Evolutionary conservation across 257 asterid genomes (phyloP).

Genomic region (Penstemon davidsonii): DNA sequence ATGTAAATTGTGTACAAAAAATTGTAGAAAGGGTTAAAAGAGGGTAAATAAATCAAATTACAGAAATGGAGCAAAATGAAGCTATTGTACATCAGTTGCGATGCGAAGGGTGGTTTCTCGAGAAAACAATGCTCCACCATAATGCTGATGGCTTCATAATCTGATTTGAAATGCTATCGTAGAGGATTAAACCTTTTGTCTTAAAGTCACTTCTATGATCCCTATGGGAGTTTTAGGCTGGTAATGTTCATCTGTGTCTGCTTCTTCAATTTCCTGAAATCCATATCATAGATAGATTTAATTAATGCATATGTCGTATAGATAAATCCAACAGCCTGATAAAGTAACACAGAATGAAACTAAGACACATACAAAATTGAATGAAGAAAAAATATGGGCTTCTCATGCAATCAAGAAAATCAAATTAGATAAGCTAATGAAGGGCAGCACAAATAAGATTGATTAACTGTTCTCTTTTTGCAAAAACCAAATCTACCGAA

Average conservation of each 20-base stretch:
- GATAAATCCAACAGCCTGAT: slow-evolving; percentile 15
- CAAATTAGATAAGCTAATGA: no score
- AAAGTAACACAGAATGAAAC: background rate
- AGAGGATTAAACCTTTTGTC: slow-evolving; percentile 44
- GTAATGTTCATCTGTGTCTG: slow-evolving; percentile 91
- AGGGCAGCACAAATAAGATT: background rate
- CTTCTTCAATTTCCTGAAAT: slow-evolving; percentile 96
- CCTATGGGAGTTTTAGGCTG: slow-evolving; percentile 77
- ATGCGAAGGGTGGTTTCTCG: slow-evolving; percentile 22
- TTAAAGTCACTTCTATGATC: slow-evolving; percentile 62
- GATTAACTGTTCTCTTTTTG: background rate
- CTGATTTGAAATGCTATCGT: slow-evolving; percentile 7
- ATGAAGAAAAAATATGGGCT: background rate
- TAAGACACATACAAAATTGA: background rate
- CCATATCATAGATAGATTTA: slow-evolving; percentile 4
- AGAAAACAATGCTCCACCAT: slow-evolving; percentile 25
- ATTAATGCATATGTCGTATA: background rate
- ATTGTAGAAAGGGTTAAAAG: background rate
- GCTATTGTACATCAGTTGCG: background rate
- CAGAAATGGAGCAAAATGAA: slow-evolving; percentile 36
- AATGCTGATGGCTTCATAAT: slow-evolving; percentile 28
- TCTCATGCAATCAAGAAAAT: background rate
- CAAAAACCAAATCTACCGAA: background rate
- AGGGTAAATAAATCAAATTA: slow-evolving; percentile 19
- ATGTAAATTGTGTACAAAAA: slow-evolving; percentile 24